phyloP scores from a whole-genome alignment of 2,329 filamentous ascomycete genomes.

The Ceratocystiopsis minuta region DNA sequence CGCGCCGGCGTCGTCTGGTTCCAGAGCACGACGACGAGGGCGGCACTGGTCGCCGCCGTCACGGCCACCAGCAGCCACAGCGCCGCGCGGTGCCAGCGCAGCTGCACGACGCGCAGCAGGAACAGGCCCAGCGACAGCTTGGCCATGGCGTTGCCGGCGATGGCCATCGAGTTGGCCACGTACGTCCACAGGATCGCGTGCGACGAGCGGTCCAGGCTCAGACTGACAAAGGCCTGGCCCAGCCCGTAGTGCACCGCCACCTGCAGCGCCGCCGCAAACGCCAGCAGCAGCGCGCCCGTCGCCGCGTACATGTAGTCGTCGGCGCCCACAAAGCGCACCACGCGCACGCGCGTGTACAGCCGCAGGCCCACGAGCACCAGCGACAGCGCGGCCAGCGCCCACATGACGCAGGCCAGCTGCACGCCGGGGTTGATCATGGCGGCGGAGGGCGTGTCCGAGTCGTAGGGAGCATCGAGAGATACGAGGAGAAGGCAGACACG shows the following conservation, averaged over 20 bases:
- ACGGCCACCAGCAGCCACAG: conserved; percentile 17
- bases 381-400: conserved; percentile 18
- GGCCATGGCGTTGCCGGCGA: conserved; percentile 20
- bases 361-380: conserved; percentile 17
- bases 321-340: conserved; percentile 19
- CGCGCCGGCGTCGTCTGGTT: conserved; percentile 20
- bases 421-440: conserved; percentile 11
- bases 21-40: conserved; percentile 20
- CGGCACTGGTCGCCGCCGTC: conserved; percentile 15
- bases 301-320: conserved; percentile 20
- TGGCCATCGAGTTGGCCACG: conserved; percentile 18
- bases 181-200: conserved; percentile 22
- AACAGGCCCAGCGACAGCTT: conserved; percentile 22
- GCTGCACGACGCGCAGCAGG: conserved; percentile 20
- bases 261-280: conserved; percentile 18
- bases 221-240: conserved; percentile 16
- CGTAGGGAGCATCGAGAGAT: not conserved
- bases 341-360: conserved; percentile 19
- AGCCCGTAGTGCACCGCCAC: conserved; percentile 18
- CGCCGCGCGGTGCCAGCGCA: conserved; percentile 16
- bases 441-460: not conserved
- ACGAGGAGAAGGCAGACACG: not conserved
- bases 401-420: conserved; percentile 18
- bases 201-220: conserved; percentile 15
- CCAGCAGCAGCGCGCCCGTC: conserved; percentile 18